These are phyloP conservation scores for Allantophomopsis cytisporea DNA, from an alignment of 2,329 filamentous ascomycete genomes.

Conservation along the genomic window DNA sequence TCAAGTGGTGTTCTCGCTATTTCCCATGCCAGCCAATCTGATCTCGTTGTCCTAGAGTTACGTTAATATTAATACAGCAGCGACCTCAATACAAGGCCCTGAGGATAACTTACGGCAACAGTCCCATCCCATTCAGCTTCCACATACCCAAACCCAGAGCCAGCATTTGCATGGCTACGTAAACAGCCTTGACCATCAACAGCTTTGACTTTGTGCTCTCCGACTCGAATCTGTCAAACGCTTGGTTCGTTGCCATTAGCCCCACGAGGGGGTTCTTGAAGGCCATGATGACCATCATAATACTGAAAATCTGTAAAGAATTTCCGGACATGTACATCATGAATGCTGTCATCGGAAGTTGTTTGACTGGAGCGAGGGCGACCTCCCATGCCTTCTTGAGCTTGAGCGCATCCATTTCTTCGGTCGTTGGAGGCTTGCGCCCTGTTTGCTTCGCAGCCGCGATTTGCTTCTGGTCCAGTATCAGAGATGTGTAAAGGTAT, in stretches of 20 bases:
- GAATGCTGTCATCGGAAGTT: slow-evolving; percentile 93
- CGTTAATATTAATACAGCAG: slow-evolving; percentile 20
- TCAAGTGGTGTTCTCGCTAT: slow-evolving; percentile 18
- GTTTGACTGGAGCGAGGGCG: slow-evolving; percentile 83
- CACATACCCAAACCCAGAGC: slow-evolving; percentile 79
- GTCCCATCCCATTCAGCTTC: slow-evolving; percentile 94
- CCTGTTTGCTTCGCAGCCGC: slow-evolving; percentile 22
- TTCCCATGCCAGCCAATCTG: slow-evolving; percentile 97
- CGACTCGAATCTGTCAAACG: slow-evolving; percentile 86
- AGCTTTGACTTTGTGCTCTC: slow-evolving; percentile 62
- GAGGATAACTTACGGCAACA: slow-evolving; percentile 60
- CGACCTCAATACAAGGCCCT: neutral
- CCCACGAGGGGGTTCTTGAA: slow-evolving; percentile 94
- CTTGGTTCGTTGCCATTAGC: slow-evolving; percentile 66
- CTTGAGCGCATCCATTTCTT: slow-evolving; percentile 91
- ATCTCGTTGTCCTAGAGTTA: slow-evolving; percentile 64
- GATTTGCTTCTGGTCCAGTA: slow-evolving; percentile 22
- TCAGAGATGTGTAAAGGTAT: neutral
- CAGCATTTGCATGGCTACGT: slow-evolving; percentile 74
- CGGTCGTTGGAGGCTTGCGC: slow-evolving; percentile 56
- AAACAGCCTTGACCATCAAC: slow-evolving; percentile 74
- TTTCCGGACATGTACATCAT: slow-evolving; percentile 99
- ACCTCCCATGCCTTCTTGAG: slow-evolving; percentile 99
- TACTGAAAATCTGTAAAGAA: slow-evolving; percentile 95
- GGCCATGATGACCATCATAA: slow-evolving; percentile 99